These are phyloP conservation scores for Colletotrichum lindemuthianum DNA, from an alignment of 2,329 filamentous ascomycete genomes.

Conservation along the genomic window DNA sequence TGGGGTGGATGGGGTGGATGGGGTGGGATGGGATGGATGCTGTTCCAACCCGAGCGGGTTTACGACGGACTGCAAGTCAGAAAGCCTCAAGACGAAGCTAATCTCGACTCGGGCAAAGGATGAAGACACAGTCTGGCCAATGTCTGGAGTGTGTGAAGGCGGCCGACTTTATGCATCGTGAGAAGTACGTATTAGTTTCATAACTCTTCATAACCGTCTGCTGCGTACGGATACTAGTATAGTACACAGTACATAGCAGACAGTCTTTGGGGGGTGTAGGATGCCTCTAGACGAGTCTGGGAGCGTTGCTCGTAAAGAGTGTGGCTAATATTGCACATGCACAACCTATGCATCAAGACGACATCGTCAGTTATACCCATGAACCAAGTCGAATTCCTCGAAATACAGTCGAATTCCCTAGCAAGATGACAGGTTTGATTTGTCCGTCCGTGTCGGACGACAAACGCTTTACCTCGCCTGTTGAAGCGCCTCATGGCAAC, in stretches of 20 bases:
- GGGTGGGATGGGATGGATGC: background rate
- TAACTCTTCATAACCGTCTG: too few species aligned
- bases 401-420: background rate
- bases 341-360: constrained; percentile 28
- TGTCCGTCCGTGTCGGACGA: constrained; percentile 3
- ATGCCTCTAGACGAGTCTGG: too few species aligned
- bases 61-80: constrained; percentile 3
- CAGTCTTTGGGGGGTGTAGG: too few species aligned
- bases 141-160: background rate
- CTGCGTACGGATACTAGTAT: too few species aligned
- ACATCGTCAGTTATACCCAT: background rate
- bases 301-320: too few species aligned
- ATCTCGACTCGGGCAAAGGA: background rate
- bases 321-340: background rate
- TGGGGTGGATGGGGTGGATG: too few species aligned
- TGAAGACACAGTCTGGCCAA: constrained; percentile 1
- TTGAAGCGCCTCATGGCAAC: background rate
- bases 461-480: constrained; percentile 18
- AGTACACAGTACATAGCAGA: too few species aligned
- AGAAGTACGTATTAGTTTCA: too few species aligned
- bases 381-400: constrained; percentile 2
- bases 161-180: too few species aligned
- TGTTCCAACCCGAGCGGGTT: background rate
- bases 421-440: background rate
- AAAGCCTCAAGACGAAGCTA: constrained; percentile 5